A percentile compares a stretch with the other conserved stretches of the same genome.
Evolutionary conservation across 23 red algal genomes (phyloP).

Genomic region (Gracilaria gracilis): DNA sequence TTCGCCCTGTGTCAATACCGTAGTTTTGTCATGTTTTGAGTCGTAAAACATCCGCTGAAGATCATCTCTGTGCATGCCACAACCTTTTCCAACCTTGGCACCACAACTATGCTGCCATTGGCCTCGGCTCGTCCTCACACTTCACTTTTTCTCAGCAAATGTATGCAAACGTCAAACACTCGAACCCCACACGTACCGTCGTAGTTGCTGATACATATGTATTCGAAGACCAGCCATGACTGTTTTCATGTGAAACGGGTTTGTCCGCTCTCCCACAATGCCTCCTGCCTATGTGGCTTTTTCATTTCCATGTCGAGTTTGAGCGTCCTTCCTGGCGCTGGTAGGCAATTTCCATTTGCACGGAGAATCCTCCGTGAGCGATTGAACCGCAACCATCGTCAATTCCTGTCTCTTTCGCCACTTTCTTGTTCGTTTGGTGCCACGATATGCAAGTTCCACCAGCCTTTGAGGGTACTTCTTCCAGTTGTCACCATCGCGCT

Average conservation of each 20-base stretch:
- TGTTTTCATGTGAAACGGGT: too few relatives aligned
- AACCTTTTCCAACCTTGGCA: too few relatives aligned
- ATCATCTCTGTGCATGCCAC: too few relatives aligned
- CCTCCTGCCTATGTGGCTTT: neutral
- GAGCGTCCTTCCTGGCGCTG: neutral
- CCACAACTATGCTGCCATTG: too few relatives aligned
- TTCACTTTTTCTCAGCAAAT: too few relatives aligned
- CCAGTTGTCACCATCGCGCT: neutral
- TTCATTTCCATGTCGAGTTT: neutral
- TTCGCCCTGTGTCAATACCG: neutral
- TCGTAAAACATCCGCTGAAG: neutral
- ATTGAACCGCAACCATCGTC: neutral
- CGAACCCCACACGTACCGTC: too few relatives aligned
- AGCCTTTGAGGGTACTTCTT: neutral
- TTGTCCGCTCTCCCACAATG: too few relatives aligned
- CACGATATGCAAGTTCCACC: neutral
- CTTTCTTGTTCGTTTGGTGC: neutral
- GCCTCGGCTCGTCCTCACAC: too few relatives aligned
- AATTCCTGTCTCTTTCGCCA: slow-evolving; percentile 6
- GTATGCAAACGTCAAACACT: too few relatives aligned
- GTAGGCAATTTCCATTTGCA: neutral
- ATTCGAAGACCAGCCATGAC: too few relatives aligned
- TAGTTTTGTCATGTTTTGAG: neutral
- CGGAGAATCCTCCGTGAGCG: neutral
- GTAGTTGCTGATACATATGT: too few relatives aligned